Percentiles rank a stretch among this genome's conserved stretches.
Conservation (phyloP, 2,329 filamentous ascomycete species). For the Fusarium drepaniforme region DNA sequence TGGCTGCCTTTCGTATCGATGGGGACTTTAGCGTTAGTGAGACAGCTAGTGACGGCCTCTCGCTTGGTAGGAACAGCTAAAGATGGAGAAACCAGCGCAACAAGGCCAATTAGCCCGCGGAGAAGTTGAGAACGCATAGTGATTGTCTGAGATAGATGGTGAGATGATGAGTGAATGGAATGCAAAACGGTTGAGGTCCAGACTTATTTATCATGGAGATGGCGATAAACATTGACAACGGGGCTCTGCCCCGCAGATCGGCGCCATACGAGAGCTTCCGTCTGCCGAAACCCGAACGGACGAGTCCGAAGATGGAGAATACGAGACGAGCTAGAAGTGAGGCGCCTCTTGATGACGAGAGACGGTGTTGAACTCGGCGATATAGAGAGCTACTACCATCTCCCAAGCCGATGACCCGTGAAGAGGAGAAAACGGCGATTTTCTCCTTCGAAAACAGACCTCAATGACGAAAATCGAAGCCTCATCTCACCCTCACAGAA, state of each 20-base stretch:
- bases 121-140: conserved; percentile 13
- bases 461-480: neutral
- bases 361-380: neutral
- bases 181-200: neutral
- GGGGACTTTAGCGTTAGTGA: conserved; percentile 43
- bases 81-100: neutral
- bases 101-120: conserved; percentile 9
- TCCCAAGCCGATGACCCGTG: neutral
- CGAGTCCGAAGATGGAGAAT: neutral
- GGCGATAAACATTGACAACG: neutral
- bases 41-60: conserved; percentile 44
- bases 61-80: conserved; percentile 36
- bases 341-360: neutral
- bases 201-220: neutral
- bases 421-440: neutral
- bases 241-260: conserved; percentile 19
- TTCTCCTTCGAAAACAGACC: neutral
- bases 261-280: conserved; percentile 6
- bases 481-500: neutral
- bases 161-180: neutral
- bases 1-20: conserved; percentile 32
- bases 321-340: conserved; percentile 17
- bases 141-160: neutral
- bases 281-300: neutral
- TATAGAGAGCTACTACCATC: neutral